Percentiles rank a stretch among this genome's conserved stretches.
Conservation (phyloP, 2,329 filamentous ascomycete species). For the Dothistroma septosporum region DNA sequence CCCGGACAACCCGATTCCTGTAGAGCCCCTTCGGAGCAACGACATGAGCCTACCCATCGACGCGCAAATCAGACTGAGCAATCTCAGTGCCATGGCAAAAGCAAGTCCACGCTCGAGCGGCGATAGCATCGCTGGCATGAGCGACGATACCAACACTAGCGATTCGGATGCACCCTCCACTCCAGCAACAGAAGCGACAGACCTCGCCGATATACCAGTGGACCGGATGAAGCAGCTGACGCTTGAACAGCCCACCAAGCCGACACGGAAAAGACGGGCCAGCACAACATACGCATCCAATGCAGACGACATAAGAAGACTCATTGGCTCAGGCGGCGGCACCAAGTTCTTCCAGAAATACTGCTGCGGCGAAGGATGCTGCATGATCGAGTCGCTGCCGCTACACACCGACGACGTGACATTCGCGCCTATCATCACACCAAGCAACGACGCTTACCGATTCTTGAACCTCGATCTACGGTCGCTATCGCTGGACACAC, state of each 20-base stretch:
- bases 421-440: slow-evolving; percentile 51
- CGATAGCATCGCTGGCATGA: slow-evolving; percentile 24
- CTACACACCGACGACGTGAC: slow-evolving; percentile 43
- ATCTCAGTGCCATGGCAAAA: slow-evolving; percentile 29
- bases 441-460: slow-evolving; percentile 80
- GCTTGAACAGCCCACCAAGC: slow-evolving; percentile 13
- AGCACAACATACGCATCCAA: slow-evolving; percentile 46
- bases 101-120: slow-evolving; percentile 29
- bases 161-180: slow-evolving; percentile 32
- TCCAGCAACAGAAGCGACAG: slow-evolving; percentile 40
- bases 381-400: slow-evolving; percentile 54
- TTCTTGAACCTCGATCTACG: slow-evolving; percentile 73
- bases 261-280: slow-evolving; percentile 31
- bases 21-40: slow-evolving; percentile 36
- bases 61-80: slow-evolving; percentile 23
- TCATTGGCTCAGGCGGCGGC: slow-evolving; percentile 54
- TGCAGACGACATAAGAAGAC: slow-evolving; percentile 53
- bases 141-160: slow-evolving; percentile 22
- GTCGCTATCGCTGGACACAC: slow-evolving; percentile 64
- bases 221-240: slow-evolving; percentile 18
- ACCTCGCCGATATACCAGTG: slow-evolving; percentile 18
- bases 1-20: slow-evolving; percentile 45
- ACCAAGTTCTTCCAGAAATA: slow-evolving; percentile 60
- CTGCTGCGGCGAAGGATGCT: slow-evolving; percentile 63
- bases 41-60: slow-evolving; percentile 20